Evolutionary conservation across 2,329 filamentous ascomycete species (phyloP).

Genomic region (Hypoxylon sp.): DNA sequence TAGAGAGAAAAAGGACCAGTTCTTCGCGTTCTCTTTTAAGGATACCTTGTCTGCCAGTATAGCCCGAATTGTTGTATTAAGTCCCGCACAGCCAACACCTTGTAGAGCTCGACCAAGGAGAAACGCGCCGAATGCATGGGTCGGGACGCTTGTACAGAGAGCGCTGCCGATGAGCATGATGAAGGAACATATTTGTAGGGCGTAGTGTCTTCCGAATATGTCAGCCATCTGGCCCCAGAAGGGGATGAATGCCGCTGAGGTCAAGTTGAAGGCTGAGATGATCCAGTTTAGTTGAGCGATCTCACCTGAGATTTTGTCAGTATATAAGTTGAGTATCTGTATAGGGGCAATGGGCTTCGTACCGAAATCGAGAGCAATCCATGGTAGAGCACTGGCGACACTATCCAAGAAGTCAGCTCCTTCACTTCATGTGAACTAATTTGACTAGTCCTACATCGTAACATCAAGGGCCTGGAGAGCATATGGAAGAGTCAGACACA

Average conservation of each 20-base stretch:
- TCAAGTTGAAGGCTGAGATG: conserved; percentile 77
- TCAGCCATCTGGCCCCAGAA: conserved; percentile 76
- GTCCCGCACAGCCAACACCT: conserved; percentile 72
- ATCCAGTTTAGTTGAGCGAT: conserved; percentile 77
- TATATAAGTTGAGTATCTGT: conserved; percentile 15
- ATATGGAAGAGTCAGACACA: conserved; percentile 72
- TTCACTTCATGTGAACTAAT: neutral
- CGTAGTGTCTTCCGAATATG: conserved; percentile 73
- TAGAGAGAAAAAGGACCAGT: conserved; percentile 74
- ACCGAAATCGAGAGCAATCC: conserved; percentile 77
- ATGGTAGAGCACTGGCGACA: conserved; percentile 71
- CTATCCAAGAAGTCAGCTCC: conserved; percentile 26
- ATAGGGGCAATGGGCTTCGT: conserved; percentile 43
- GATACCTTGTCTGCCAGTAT: conserved; percentile 77
- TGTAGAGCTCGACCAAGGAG: conserved; percentile 75
- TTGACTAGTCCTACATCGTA: conserved; percentile 65
- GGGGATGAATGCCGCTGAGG: conserved; percentile 76
- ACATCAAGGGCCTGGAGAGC: conserved; percentile 74
- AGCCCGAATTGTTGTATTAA: conserved; percentile 72
- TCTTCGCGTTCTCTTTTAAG: conserved; percentile 72
- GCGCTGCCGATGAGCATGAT: conserved; percentile 73
- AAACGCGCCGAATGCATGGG: conserved; percentile 69
- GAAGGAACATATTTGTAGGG: conserved; percentile 70
- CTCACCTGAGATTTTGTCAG: conserved; percentile 57
- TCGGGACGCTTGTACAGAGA: conserved; percentile 71